These are phyloP conservation scores for Leccinum uliginosum DNA, from an alignment of 768 basidiomycete species.

Conservation along the genomic window DNA sequence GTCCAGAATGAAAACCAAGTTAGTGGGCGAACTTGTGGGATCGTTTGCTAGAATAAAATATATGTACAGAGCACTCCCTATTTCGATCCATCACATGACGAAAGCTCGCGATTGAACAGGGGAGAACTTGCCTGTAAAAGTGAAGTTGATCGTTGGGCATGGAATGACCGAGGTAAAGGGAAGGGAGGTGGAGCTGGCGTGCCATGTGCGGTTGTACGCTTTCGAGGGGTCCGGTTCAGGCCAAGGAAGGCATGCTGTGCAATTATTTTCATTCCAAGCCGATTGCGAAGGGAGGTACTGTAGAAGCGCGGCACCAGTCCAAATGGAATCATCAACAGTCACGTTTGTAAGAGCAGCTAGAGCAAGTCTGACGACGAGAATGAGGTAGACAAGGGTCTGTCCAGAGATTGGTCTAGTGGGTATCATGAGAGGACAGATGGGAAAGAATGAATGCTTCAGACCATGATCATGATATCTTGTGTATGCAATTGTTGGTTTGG, in stretches of 20 bases:
- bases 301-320: not conserved
- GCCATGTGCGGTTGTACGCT: not conserved
- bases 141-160: not conserved
- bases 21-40: not conserved
- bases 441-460: not conserved
- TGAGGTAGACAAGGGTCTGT: not conserved
- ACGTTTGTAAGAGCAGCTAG: not conserved
- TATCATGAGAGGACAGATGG: not conserved
- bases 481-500: not conserved
- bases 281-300: not conserved
- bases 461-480: not conserved
- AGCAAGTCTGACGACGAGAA: not conserved
- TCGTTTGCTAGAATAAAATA: constrained; percentile 16
- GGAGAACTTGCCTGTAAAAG: constrained; percentile 7
- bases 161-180: too few relatives aligned
- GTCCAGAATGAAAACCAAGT: constrained; percentile 10
- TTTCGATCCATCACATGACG: not conserved
- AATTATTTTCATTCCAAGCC: not conserved
- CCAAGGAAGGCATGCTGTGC: not conserved
- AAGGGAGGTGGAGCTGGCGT: not conserved
- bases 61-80: constrained; percentile 17
- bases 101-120: not conserved
- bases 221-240: not conserved
- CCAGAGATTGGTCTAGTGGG: not conserved
- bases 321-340: not conserved